A percentile compares a stretch with the other conserved stretches of the same genome.
phyloP scores from a whole-genome alignment of 371 early-diverging fungal genomes.

The Mucor racemosus region DNA sequence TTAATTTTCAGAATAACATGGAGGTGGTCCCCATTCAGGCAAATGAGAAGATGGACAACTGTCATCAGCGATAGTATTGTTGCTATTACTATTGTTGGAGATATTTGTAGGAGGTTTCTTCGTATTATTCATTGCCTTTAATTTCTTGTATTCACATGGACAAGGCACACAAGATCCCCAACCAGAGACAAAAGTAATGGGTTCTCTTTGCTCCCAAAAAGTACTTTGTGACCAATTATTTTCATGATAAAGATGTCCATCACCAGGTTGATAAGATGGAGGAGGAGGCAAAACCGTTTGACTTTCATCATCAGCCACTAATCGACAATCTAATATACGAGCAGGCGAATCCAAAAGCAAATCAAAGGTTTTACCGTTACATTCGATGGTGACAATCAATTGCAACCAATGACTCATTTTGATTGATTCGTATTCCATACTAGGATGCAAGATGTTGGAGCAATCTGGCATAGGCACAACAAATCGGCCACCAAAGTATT shows the following conservation, averaged over 20 bases:
- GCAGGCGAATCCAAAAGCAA: constrained; percentile 37
- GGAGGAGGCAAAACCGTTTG: constrained; percentile 88
- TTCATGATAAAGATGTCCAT: constrained; percentile 25
- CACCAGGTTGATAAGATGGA: constrained; percentile 73
- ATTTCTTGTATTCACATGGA: constrained; percentile 36
- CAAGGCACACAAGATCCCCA: constrained; percentile 45
- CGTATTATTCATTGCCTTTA: neutral
- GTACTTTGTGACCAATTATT: constrained; percentile 17
- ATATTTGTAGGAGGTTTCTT: neutral
- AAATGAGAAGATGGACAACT: constrained; percentile 11
- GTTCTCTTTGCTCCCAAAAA: constrained; percentile 45
- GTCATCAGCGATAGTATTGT: neutral
- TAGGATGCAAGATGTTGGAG: constrained; percentile 34
- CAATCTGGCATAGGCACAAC: constrained; percentile 46
- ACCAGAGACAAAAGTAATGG: constrained; percentile 32
- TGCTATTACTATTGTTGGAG: constrained; percentile 11
- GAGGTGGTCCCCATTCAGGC: constrained; percentile 34
- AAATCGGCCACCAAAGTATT: constrained; percentile 47
- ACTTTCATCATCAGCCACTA: constrained; percentile 54
- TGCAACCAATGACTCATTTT: constrained; percentile 42
- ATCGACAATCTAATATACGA: constrained; percentile 46
- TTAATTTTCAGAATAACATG: constrained; percentile 28
- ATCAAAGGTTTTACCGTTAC: constrained; percentile 31
- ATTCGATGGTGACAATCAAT: constrained; percentile 30
- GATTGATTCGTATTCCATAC: constrained; percentile 34